Evolutionary conservation across 164 flowering plant genomes (phyloP).

Genomic region (Vitis riparia): DNA sequence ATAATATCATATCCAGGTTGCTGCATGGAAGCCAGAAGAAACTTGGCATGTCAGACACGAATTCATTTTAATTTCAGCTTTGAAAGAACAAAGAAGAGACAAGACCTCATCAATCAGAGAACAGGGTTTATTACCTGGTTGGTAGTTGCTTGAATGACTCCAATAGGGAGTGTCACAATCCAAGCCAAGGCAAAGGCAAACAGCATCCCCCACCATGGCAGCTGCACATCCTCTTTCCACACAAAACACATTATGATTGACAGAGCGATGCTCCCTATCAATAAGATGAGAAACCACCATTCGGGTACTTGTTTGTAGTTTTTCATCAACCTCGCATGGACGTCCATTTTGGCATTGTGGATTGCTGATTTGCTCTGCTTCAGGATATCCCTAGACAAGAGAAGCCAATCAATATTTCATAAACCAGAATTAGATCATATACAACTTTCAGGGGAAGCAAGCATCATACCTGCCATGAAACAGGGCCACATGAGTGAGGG

Average conservation of each 20-base stretch:
- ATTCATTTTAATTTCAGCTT: background rate
- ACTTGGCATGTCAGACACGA: background rate
- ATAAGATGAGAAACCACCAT: slow-evolving; percentile 71
- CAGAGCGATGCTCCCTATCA: slow-evolving; percentile 56
- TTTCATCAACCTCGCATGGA: slow-evolving; percentile 72
- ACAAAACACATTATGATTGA: slow-evolving; percentile 69
- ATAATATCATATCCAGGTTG: slow-evolving; percentile 99
- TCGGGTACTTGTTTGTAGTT: slow-evolving; percentile 70
- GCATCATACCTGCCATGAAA: slow-evolving; percentile 75
- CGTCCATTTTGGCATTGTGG: slow-evolving; percentile 58
- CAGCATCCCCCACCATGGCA: slow-evolving; percentile 94
- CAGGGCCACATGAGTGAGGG: slow-evolving; percentile 81
- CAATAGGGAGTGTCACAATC: slow-evolving; percentile 86
- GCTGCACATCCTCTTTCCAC: slow-evolving; percentile 76
- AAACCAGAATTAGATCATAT: background rate
- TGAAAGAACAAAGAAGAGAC: background rate
- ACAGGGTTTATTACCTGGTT: slow-evolving; percentile 59
- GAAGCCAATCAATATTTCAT: slow-evolving; percentile 5
- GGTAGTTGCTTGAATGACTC: slow-evolving; percentile 96
- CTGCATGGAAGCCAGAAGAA: slow-evolving; percentile 39
- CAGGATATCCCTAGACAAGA: slow-evolving; percentile 61
- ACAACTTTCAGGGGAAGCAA: background rate
- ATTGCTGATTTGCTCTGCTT: slow-evolving; percentile 75
- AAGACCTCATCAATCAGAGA: too few species aligned
- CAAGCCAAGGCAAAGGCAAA: slow-evolving; percentile 81